Percentiles rank a stretch among this genome's conserved stretches.
Evolutionary conservation across 768 basidiomycete species (phyloP).

Genomic region (Pulveroboletus ravenelii): DNA sequence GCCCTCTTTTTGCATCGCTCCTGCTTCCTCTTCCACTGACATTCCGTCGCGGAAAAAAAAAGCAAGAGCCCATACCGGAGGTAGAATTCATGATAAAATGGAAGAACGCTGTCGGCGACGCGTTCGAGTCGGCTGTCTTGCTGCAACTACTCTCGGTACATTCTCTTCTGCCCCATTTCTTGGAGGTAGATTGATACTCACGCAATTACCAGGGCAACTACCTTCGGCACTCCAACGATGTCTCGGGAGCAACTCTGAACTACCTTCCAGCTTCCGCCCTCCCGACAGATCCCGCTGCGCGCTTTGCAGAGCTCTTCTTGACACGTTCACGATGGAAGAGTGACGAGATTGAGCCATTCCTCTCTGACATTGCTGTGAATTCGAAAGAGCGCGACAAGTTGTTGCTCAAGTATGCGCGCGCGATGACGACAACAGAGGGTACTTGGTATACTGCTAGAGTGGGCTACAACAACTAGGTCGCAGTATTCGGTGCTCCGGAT

Average conservation of each 20-base stretch:
- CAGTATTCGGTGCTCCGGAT: not conserved
- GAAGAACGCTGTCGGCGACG: slow-evolving; percentile 73
- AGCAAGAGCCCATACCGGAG: slow-evolving; percentile 60
- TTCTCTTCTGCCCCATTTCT: not conserved
- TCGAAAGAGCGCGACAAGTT: slow-evolving; percentile 84
- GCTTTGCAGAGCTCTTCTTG: slow-evolving; percentile 87
- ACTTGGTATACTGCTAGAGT: slow-evolving; percentile 72
- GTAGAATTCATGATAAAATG: slow-evolving; percentile 60
- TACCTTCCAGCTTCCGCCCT: slow-evolving; percentile 77
- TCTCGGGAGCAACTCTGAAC: slow-evolving; percentile 39
- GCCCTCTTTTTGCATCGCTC: not conserved
- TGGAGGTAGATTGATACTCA: not conserved
- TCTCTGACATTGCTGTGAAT: slow-evolving; percentile 78
- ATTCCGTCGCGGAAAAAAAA: not conserved
- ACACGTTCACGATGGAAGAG: slow-evolving; percentile 71
- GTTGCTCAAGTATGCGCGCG: slow-evolving; percentile 79
- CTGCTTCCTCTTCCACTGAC: not conserved
- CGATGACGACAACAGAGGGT: slow-evolving; percentile 63
- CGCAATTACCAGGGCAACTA: slow-evolving; percentile 69
- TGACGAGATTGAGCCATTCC: slow-evolving; percentile 78
- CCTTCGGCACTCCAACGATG: slow-evolving; percentile 41
- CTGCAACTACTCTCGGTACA: slow-evolving; percentile 65
- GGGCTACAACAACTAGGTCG: slow-evolving; percentile 47
- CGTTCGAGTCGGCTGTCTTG: slow-evolving; percentile 59
- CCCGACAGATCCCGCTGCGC: slow-evolving; percentile 69